Conservation (phyloP, 305 asterid species). For the Solanum chacoense region DNA sequence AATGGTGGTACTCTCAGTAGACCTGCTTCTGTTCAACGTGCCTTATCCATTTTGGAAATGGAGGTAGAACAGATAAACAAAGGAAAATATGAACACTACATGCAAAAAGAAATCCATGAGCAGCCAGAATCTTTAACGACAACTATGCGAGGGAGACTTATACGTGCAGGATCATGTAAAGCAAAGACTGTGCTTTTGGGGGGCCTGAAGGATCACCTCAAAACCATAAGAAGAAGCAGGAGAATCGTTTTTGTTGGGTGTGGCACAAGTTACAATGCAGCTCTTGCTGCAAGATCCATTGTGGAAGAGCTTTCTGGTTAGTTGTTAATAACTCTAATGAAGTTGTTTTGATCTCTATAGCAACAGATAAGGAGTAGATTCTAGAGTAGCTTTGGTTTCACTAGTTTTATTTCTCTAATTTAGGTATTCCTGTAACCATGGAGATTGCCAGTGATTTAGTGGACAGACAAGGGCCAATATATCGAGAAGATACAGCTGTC, state of each 20-base stretch:
- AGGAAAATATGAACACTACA: conserved; percentile 92
- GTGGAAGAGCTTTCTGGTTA: conserved; percentile 95
- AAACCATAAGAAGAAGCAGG: conserved; percentile 89
- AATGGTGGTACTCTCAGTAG: conserved; percentile 44
- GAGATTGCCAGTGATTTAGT: conserved; percentile 96
- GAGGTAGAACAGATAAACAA: conserved; percentile 97
- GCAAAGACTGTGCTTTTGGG: conserved; percentile 88
- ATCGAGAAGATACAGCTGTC: conserved; percentile 89
- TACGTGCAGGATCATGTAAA: conserved; percentile 84
- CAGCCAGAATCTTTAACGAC: conserved; percentile 91
- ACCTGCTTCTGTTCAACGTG: conserved; percentile 90
- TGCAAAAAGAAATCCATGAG: conserved; percentile 98
- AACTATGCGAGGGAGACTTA: conserved; percentile 93
- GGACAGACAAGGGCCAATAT: conserved; percentile 94
- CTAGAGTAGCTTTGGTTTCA: not conserved
- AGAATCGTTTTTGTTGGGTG: conserved; percentile 92
- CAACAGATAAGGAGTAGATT: not conserved
- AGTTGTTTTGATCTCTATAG: not conserved
- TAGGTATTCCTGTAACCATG: conserved; percentile 92
- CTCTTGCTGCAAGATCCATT: conserved; percentile 88
- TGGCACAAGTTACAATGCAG: conserved; percentile 96
- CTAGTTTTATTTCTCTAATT: not conserved
- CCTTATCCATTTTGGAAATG: conserved; percentile 85
- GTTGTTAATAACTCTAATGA: not conserved
- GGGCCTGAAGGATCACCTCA: conserved; percentile 88